Evolutionary conservation across 2,329 filamentous ascomycete species (phyloP).

Genomic region (Pseudohalonectria lignicola): DNA sequence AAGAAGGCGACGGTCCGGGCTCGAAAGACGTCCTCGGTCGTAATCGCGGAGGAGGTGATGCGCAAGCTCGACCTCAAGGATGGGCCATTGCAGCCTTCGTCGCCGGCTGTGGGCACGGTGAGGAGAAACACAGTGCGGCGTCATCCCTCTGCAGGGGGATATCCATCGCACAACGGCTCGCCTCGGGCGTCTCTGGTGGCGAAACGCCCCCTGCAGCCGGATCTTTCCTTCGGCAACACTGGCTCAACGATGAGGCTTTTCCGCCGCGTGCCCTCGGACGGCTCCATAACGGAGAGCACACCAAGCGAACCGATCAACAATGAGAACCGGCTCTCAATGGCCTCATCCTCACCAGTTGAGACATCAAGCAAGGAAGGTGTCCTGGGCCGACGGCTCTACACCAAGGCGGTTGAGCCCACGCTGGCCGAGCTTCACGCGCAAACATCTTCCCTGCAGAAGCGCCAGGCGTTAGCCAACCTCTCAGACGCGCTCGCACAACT

Average conservation of each 20-base stretch:
- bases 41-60: slow-evolving; percentile 48
- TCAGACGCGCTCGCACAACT: slow-evolving; percentile 79
- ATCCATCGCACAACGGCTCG: slow-evolving; percentile 1
- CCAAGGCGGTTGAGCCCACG: slow-evolving; percentile 69
- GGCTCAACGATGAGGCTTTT: slow-evolving; percentile 89
- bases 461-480: slow-evolving; percentile 72
- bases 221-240: slow-evolving; percentile 89
- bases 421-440: slow-evolving; percentile 83
- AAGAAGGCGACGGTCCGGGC: slow-evolving; percentile 40
- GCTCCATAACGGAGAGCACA: slow-evolving; percentile 32
- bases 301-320: slow-evolving; percentile 28
- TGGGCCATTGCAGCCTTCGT: slow-evolving; percentile 44
- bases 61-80: slow-evolving; percentile 51
- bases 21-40: slow-evolving; percentile 45
- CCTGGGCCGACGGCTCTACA: slow-evolving; percentile 71
- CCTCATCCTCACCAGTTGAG: slow-evolving; percentile 30
- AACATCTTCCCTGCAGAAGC: slow-evolving; percentile 53
- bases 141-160: slow-evolving; percentile 25
- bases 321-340: slow-evolving; percentile 51
- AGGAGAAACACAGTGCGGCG: slow-evolving; percentile 46
- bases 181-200: slow-evolving; percentile 17
- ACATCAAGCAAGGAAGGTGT: slow-evolving; percentile 68
- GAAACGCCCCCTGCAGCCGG: slow-evolving; percentile 74
- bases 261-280: slow-evolving; percentile 69
- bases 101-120: slow-evolving; percentile 41